A percentile compares a stretch with the other conserved stretches of the same genome.
These are phyloP conservation scores for Penicillium crystallinum DNA, from an alignment of 495 filamentous ascomycete genomes.

Conservation along the genomic window DNA sequence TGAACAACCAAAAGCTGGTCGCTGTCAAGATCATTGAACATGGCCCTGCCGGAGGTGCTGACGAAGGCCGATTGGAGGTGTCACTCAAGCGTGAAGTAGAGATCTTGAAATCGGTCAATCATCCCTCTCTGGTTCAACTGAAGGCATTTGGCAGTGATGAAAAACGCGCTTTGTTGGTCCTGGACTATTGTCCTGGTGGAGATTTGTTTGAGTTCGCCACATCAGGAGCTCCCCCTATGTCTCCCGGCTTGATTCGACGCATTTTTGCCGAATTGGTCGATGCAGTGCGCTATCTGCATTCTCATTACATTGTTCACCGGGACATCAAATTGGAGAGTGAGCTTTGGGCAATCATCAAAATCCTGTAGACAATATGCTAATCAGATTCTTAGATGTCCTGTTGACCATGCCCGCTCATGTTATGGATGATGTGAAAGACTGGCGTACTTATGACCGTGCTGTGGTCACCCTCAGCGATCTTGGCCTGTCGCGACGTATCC, in stretches of 20 bases:
- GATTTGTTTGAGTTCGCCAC: conserved; percentile 92
- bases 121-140: conserved; percentile 85
- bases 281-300: conserved; percentile 82
- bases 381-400: conserved; percentile 64
- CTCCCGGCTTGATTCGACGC: conserved; percentile 65
- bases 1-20: conserved; percentile 64
- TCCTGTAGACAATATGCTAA: conserved; percentile 22
- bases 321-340: conserved; percentile 98
- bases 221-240: conserved; percentile 55
- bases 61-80: conserved; percentile 83
- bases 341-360: conserved; percentile 28
- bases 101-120: conserved; percentile 77
- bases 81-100: conserved; percentile 92
- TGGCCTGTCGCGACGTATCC: conserved; percentile 79
- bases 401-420: conserved; percentile 66
- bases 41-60: conserved; percentile 84
- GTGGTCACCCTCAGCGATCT: conserved; percentile 88
- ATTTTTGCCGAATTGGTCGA: conserved; percentile 86
- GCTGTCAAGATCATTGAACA: conserved; percentile 95
- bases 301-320: conserved; percentile 81
- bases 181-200: conserved; percentile 89
- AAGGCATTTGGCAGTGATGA: conserved; percentile 82
- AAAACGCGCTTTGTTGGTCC: conserved; percentile 72
- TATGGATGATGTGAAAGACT: conserved; percentile 51
- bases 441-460: conserved; percentile 68